Evolutionary conservation across 2,329 filamentous ascomycete genomes (phyloP), one percentile per base, ranked within the genome.

Genomic region (Rhexocercosporidium sp.): DNA sequence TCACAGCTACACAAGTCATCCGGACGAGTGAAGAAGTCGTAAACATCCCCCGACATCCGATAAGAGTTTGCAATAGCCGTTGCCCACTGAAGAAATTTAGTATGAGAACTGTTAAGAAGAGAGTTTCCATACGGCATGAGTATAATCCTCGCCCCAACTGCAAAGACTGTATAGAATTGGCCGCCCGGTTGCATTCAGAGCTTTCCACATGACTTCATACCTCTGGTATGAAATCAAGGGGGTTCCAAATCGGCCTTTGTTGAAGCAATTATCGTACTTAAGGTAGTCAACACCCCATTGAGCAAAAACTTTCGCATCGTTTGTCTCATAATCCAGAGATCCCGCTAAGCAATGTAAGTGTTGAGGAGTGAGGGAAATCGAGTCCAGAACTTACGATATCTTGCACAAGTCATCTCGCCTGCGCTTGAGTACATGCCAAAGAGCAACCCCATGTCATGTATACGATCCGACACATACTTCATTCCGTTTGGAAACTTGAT

Each of bases 221-320:
- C 72, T 62, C 44, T 71, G 61, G 39, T 59, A 70, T n/a, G 69
- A 69, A 11, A 71, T 69, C 41, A 59, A 56, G 5, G 68, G 65
- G 14, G 68, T 68, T 1, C 83, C 84, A 37, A 79, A 81, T 66
- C 83, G 79, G 16, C 84, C 84, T 68, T 82, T 77, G 66, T 85
- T 84, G 75, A 81, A 85, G 77, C 84, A 86, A 70, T 86, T 85
- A 73, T 86, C 84, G 68, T 85, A 85, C 71, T 85, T 84, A 6
- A 83, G 74, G 65, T 83, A 84, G 69, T 82, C 81, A 29, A 85
- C 81, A 0, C 81, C 83, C 82, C 83, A 85, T n/a, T 74, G 75
- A 1, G 84, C 83, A 72, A 82, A 85, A 1, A 80, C 77, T 20
- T 81, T 73, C 0, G 85, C 85, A 71, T 87, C 85, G 51, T 82